phyloP scores from a whole-genome alignment of 179 eudicot species.

The Spergularia azorica region DNA sequence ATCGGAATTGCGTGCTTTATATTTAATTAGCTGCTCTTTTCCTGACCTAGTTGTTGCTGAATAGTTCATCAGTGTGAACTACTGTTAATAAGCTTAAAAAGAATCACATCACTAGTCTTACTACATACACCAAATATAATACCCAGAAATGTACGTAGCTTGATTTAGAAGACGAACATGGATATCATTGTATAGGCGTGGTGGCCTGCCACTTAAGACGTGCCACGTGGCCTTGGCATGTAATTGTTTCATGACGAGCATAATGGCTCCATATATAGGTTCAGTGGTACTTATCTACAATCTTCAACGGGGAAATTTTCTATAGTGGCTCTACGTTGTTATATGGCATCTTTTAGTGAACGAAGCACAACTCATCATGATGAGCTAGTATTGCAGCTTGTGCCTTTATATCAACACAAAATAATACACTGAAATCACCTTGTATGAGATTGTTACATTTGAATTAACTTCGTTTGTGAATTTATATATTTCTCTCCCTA shows the following conservation, averaged over 20 bases:
- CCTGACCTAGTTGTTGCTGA: too few species aligned
- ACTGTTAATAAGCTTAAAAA: too few species aligned
- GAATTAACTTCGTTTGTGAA: too few species aligned
- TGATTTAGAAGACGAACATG: not conserved
- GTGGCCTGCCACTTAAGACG: conserved; percentile 23
- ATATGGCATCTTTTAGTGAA: too few species aligned
- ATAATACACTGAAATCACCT: too few species aligned
- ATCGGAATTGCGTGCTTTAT: not conserved
- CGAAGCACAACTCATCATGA: too few species aligned
- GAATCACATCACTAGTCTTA: too few species aligned
- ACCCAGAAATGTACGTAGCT: not conserved
- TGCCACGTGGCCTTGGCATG: conserved; percentile 25
- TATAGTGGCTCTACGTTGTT: not conserved
- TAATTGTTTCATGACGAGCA: conserved; percentile 24
- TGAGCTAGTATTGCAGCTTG: too few species aligned
- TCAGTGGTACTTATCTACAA: not conserved
- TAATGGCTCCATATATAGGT: not conserved
- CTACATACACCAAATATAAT: not conserved
- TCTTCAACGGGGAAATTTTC: not conserved
- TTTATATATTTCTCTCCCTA: too few species aligned
- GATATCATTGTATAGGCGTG: conserved; percentile 5
- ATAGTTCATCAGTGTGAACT: too few species aligned
- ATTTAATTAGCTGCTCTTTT: not conserved
- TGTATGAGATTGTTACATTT: too few species aligned
- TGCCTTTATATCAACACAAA: too few species aligned